Evolutionary conservation across 2,329 filamentous ascomycete species (phyloP).

Genomic region (Cladophialophora chaetospira): DNA sequence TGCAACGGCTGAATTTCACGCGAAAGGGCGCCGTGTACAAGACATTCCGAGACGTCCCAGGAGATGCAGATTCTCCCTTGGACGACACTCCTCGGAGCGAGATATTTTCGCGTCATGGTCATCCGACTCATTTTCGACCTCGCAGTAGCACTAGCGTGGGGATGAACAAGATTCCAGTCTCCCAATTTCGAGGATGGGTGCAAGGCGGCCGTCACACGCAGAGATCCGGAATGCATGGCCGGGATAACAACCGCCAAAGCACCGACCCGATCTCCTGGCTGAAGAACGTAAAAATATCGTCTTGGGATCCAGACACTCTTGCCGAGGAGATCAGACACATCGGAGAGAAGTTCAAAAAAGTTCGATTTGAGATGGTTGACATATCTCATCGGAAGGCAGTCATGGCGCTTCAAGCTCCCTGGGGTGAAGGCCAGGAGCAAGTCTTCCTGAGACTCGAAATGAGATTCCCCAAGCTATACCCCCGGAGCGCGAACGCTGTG

Average conservation of each 20-base stretch:
- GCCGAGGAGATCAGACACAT: constrained; percentile 64
- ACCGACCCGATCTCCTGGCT: constrained; percentile 66
- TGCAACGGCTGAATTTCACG: constrained; percentile 69
- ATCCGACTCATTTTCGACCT: constrained; percentile 29
- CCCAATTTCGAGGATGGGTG: constrained; percentile 44
- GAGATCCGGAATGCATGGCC: constrained; percentile 51
- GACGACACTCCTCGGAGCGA: constrained; percentile 30
- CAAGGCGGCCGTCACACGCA: constrained; percentile 52
- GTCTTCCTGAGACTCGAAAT: constrained; percentile 61
- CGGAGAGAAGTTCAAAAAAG: constrained; percentile 62
- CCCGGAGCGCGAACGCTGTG: constrained; percentile 50
- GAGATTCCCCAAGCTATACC: constrained; percentile 61
- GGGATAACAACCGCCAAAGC: constrained; percentile 50
- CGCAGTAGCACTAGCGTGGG: constrained; percentile 45
- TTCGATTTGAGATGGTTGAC: constrained; percentile 62
- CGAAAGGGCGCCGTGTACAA: constrained; percentile 83
- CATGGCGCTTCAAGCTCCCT: constrained; percentile 62
- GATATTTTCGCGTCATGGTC: constrained; percentile 26
- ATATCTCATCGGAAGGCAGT: constrained; percentile 56
- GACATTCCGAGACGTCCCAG: constrained; percentile 75
- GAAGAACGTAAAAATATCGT: constrained; percentile 63
- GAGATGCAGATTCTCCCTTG: constrained; percentile 47
- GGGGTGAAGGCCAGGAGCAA: constrained; percentile 55
- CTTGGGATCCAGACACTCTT: constrained; percentile 56
- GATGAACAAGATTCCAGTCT: constrained; percentile 56